Percentiles rank a stretch among this genome's conserved stretches.
Conservation (phyloP, 1,139 yeast genomes). For the Yamadazyma atmosphaerica region DNA sequence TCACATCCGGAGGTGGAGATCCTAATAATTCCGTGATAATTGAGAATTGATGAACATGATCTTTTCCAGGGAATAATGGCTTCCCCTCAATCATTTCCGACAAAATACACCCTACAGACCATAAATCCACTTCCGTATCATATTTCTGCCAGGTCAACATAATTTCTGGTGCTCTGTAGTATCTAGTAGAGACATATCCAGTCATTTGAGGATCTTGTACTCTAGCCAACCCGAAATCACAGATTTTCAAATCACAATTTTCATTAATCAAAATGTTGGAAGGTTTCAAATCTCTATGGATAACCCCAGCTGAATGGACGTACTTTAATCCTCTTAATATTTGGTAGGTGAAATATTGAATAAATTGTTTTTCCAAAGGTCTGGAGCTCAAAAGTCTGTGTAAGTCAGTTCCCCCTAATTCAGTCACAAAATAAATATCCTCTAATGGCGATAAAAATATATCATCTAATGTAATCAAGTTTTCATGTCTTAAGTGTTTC, state of each 20-base stretch:
- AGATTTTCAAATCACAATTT: constrained; percentile 92
- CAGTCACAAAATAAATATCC: constrained; percentile 96
- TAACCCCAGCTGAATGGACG: constrained; percentile 96
- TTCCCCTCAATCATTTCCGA: constrained; percentile 99
- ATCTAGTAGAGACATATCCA: constrained; percentile 94
- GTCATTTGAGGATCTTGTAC: constrained; percentile 99
- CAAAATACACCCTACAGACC: constrained; percentile 99
- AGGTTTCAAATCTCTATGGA: constrained; percentile 93
- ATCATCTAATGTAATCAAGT: constrained; percentile 89
- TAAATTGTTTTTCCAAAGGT: constrained; percentile 93
- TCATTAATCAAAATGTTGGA: constrained; percentile 90
- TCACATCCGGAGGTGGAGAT: constrained; percentile 94
- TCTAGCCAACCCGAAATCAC: constrained; percentile 96
- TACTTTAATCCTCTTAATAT: constrained; percentile 90
- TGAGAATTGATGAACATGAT: constrained; percentile 96
- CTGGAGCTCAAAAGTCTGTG: constrained; percentile 88
- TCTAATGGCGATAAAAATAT: constrained; percentile 93
- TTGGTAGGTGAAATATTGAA: constrained; percentile 94
- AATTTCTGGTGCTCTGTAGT: constrained; percentile 97
- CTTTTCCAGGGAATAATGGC: constrained; percentile 97
- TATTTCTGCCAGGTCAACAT: constrained; percentile 99
- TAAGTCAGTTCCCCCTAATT: constrained; percentile 92
- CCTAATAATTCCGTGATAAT: constrained; percentile 95
- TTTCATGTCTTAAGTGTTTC: constrained; percentile 93
- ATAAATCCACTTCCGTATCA: constrained; percentile 97